Base-by-base conservation (phyloP, 768 basidiomycete species). In the Xerocomellus dryophilus region DNA sequence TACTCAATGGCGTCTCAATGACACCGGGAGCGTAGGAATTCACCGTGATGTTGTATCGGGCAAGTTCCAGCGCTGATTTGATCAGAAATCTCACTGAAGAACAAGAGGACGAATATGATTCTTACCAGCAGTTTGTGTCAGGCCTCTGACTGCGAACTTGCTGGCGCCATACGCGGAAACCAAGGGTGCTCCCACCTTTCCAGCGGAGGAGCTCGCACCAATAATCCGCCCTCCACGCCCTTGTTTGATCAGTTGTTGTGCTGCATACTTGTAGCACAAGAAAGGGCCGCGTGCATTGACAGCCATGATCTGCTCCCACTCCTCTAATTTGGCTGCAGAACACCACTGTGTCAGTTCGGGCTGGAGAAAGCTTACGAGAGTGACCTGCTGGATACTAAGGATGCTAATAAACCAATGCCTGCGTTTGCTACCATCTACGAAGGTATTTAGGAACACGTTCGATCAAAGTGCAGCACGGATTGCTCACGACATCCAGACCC, bases 231-330 rank as follows among this genome's bases (percentile, higher is more conserved):
- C 80, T 11, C 80, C 76, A 7, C 66, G 66, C 0, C 76, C 74
- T 68, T 79, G 79, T 7, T 65, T 53, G 20, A 83, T 74, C 85
- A 86, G 86, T 61, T 80, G 77, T 56, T 72, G 71, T 17, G 81
- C 83, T 2, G 83, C 85, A 56, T 83, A 76, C 43, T 84, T 81
- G 46, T 83, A 85, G 62, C 81, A 84, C 54, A 81, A 74, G 69
- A 80, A 83, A 3, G 76, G 70, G 42, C 82, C 83, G 45, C 78
- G 74, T 54, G 75, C 70, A 58, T 86, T 85, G 60, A 84, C 23
- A 4, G 51, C 29, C 20, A 54, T 45, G 23, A 44, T 7, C 3
- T 8, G 18, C 2, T 57, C 53, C 56, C 52, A 54, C 2, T 15
- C 45, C 5, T 58, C 50, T 7, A 45, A n/a, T 5, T 18, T 25